phyloP scores from a whole-genome alignment of 106 monocot genomes.

The Platanthera guangdongensis region DNA sequence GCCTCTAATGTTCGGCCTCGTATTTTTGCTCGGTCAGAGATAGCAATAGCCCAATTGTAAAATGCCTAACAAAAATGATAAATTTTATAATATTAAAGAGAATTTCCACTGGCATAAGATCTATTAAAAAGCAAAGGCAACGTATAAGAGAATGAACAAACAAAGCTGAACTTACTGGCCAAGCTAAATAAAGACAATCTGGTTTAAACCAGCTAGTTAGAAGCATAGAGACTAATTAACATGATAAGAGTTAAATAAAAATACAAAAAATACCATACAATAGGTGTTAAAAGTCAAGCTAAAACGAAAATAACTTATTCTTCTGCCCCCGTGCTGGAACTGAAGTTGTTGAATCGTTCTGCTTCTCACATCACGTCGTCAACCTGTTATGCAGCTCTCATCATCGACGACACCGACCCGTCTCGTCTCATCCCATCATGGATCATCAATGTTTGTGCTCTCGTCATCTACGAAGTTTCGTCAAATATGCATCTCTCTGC shows the following conservation, averaged over 20 bases:
- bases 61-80: conserved; percentile 48
- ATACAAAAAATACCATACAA: not conserved
- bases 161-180: not conserved
- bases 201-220: not conserved
- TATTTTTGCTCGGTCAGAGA: conserved; percentile 94
- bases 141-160: not conserved
- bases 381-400: too few species aligned
- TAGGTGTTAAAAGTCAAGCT: too few species aligned
- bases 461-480: too few species aligned
- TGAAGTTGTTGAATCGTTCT: too few species aligned
- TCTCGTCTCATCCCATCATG: too few species aligned
- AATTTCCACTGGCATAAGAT: not conserved
- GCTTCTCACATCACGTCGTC: too few species aligned
- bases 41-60: conserved; percentile 99
- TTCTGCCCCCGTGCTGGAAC: too few species aligned
- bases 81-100: not conserved
- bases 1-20: conserved; percentile 97
- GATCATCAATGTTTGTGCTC: too few species aligned
- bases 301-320: too few species aligned
- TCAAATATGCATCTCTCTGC: too few species aligned
- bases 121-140: not conserved
- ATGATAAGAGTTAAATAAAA: not conserved
- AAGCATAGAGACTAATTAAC: not conserved
- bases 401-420: too few species aligned
- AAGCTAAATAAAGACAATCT: not conserved